A percentile compares a stretch with the other conserved stretches of the same genome.
phyloP scores from a whole-genome alignment of 441 rosid species.

The Euphorbia schlechtendalii region DNA sequence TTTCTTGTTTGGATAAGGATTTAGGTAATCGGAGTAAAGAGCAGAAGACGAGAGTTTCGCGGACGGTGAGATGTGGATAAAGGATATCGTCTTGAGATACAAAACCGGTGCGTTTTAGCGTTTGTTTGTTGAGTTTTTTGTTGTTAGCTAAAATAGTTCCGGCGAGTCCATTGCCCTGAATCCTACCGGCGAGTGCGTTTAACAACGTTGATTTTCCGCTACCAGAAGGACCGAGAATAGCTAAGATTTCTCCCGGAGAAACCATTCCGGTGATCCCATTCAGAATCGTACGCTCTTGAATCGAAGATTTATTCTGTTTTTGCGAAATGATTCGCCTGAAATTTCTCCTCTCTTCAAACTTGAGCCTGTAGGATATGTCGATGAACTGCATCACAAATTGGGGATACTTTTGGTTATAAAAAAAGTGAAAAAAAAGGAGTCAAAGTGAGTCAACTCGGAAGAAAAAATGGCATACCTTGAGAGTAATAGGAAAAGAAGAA shows the following conservation, averaged over 20 bases:
- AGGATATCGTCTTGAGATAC: slow-evolving; percentile 86
- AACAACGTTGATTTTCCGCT: slow-evolving; percentile 85
- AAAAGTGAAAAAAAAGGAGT: background rate
- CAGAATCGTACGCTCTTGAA: slow-evolving; percentile 52
- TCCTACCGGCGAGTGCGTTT: slow-evolving; percentile 69
- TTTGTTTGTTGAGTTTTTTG: slow-evolving; percentile 40
- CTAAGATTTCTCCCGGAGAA: slow-evolving; percentile 83
- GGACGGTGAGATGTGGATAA: slow-evolving; percentile 90
- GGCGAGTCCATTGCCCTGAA: slow-evolving; percentile 42
- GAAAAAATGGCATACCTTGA: slow-evolving; percentile 40
- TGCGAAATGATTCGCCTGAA: slow-evolving; percentile 33
- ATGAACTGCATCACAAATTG: slow-evolving; percentile 46
- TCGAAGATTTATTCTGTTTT: slow-evolving; percentile 23
- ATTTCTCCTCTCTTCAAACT: slow-evolving; percentile 31
- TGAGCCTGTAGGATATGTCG: slow-evolving; percentile 56
- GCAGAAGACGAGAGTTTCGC: slow-evolving; percentile 76
- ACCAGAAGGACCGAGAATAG: slow-evolving; percentile 90
- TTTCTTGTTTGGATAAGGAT: slow-evolving; percentile 40
- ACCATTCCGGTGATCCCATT: slow-evolving; percentile 73
- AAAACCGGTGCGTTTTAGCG: slow-evolving; percentile 60
- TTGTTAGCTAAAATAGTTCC: slow-evolving; percentile 64
- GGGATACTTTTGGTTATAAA: no score
- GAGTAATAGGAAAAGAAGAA: slow-evolving; percentile 58
- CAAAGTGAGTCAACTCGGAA: slow-evolving; percentile 26
- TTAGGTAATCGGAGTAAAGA: slow-evolving; percentile 68